These are phyloP conservation scores for Neurospora sp. DNA, from an alignment of 495 filamentous ascomycete genomes.

Conservation along the genomic window DNA sequence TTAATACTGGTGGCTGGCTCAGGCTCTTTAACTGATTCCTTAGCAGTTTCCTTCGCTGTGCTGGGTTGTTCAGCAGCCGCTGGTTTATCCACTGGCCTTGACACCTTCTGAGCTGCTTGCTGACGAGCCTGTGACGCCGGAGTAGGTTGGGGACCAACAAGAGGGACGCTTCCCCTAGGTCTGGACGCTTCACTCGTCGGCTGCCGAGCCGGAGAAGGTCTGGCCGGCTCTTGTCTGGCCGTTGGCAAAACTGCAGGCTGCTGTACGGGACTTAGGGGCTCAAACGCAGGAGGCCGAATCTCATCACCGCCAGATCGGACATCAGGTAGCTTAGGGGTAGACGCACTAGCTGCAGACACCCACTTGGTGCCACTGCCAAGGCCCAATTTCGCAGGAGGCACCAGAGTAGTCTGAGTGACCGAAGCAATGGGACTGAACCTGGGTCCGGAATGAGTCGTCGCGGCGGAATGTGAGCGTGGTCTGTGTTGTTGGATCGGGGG, in stretches of 20 bases:
- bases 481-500: constrained; percentile 7
- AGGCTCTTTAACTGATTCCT: constrained; percentile 6
- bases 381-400: constrained; percentile 3
- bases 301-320: constrained; percentile 19
- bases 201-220: neutral
- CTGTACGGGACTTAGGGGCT: constrained; percentile 35
- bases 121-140: constrained; percentile 19
- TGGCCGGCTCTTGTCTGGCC: neutral
- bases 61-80: neutral
- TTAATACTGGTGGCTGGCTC: constrained; percentile 42
- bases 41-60: neutral
- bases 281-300: constrained; percentile 30
- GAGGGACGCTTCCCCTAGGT: neutral
- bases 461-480: constrained; percentile 3
- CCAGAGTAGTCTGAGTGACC: constrained; percentile 10
- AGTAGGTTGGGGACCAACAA: constrained; percentile 3
- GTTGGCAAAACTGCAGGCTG: neutral
- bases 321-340: constrained; percentile 29
- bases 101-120: constrained; percentile 9
- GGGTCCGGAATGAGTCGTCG: neutral
- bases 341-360: constrained; percentile 32
- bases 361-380: constrained; percentile 39
- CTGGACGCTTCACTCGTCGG: neutral
- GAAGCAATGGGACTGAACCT: constrained; percentile 9
- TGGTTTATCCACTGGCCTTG: neutral